A percentile compares a stretch with the other conserved stretches of the same genome.
These are phyloP conservation scores for Silybum marianum DNA, from an alignment of 129 eudicot species.

Conservation along the genomic window DNA sequence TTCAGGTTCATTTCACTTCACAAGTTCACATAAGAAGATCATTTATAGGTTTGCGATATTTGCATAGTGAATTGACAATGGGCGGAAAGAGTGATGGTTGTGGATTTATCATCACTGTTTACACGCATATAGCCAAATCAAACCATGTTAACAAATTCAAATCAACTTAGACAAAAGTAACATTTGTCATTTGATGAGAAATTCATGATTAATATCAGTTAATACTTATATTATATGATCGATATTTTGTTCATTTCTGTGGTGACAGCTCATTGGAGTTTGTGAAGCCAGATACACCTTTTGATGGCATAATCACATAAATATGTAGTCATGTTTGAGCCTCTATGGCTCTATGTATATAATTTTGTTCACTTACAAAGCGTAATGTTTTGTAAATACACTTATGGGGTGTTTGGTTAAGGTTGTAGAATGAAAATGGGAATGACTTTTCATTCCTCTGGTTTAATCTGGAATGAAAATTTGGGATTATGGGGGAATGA, in stretches of 20 bases:
- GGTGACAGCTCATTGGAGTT: neutral
- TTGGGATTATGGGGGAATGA: too few species aligned
- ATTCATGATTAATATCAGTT: neutral
- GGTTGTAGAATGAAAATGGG: too few species aligned
- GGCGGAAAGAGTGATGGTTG: too few species aligned
- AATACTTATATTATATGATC: neutral
- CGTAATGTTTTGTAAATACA: too few species aligned
- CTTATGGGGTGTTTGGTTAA: too few species aligned
- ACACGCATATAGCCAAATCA: neutral
- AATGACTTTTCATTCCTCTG: too few species aligned
- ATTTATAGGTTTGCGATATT: neutral
- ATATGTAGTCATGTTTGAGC: neutral
- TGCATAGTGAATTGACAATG: neutral
- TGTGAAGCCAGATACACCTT: neutral
- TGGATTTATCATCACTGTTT: neutral
- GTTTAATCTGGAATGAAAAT: too few species aligned
- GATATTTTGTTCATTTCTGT: neutral
- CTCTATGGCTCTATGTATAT: neutral
- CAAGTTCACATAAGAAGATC: neutral
- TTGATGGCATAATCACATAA: neutral
- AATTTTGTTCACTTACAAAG: neutral
- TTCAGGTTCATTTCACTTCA: neutral
- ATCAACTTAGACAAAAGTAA: neutral
- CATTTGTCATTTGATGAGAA: neutral
- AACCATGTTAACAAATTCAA: neutral